Percentiles rank a stretch among this genome's conserved stretches.
Conservation (phyloP, 257 asterid species). For the Scutellaria galericulata region DNA sequence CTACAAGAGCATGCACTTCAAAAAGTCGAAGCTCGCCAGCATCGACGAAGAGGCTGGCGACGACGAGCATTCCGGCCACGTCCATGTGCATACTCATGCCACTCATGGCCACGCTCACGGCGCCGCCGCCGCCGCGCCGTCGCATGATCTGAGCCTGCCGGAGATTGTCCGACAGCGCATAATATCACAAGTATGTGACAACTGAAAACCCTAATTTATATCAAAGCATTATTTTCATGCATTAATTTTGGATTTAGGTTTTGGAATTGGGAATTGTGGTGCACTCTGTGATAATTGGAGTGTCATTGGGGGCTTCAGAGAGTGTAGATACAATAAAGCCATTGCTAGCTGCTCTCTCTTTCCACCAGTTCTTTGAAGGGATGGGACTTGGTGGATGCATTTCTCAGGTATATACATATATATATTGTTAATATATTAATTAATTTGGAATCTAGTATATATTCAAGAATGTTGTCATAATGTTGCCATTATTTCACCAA, state of each 20-base stretch:
- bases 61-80: conserved; percentile 40
- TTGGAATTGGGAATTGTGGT: conserved; percentile 70
- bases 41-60: conserved; percentile 34
- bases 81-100: conserved; percentile 44
- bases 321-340: conserved; percentile 55
- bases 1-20: conserved; percentile 54
- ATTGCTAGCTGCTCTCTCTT: conserved; percentile 60
- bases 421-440: neutral
- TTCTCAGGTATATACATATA: conserved; percentile 50
- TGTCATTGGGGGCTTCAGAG: conserved; percentile 60
- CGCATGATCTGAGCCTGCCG: conserved; percentile 33
- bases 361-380: conserved; percentile 72
- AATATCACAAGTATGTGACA: conserved; percentile 52
- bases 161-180: conserved; percentile 59
- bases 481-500: neutral
- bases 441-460: conserved; percentile 20
- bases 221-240: no score
- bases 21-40: conserved; percentile 36
- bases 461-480: conserved; percentile 39
- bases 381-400: conserved; percentile 81
- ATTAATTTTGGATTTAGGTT: conserved; percentile 39
- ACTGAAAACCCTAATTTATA: no score
- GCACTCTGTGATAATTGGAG: conserved; percentile 68
- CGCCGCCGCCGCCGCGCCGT: conserved; percentile 39
- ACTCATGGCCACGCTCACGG: conserved; percentile 58